These are phyloP conservation scores for Iberis pinnata DNA, from an alignment of 345 rosid genomes.

Conservation along the genomic window DNA sequence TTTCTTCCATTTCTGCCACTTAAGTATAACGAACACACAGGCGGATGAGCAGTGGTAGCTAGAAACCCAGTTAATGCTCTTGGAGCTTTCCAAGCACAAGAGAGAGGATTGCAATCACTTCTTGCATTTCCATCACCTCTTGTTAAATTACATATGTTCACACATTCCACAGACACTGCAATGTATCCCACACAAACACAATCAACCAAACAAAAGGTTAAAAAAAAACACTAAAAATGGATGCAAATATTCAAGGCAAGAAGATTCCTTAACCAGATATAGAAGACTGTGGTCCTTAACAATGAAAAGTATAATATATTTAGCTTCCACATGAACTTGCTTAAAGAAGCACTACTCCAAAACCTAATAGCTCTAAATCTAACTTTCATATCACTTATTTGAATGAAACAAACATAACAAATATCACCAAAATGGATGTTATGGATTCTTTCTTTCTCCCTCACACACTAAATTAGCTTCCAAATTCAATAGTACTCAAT, in stretches of 20 bases:
- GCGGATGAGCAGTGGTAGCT: slow-evolving; percentile 67
- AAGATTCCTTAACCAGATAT: background rate
- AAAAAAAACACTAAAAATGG: background rate
- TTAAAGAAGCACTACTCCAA: background rate
- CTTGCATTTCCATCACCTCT: slow-evolving; percentile 66
- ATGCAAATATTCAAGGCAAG: slow-evolving; percentile 2
- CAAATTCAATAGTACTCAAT: background rate
- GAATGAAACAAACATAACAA: background rate
- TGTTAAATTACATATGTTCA: slow-evolving; percentile 62
- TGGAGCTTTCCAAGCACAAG: slow-evolving; percentile 89
- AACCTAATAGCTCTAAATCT: slow-evolving; percentile 1
- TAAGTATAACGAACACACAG: slow-evolving; percentile 38
- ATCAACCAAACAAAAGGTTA: background rate
- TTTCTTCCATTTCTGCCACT: slow-evolving; percentile 40
- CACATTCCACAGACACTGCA: slow-evolving; percentile 80
- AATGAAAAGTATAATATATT: slow-evolving; percentile 18
- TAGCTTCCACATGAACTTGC: slow-evolving; percentile 20
- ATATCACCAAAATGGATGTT: too few relatives aligned
- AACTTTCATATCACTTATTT: slow-evolving; percentile 12
- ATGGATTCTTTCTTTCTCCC: background rate
- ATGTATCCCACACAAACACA: slow-evolving; percentile 20
- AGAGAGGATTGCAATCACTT: slow-evolving; percentile 66
- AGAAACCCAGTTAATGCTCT: slow-evolving; percentile 82
- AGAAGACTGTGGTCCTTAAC: slow-evolving; percentile 14
- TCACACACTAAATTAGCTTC: slow-evolving; percentile 8